These are phyloP conservation scores for Adiantum capillusveneris DNA, from an alignment of 75 land plant genomes.

Conservation along the genomic window DNA sequence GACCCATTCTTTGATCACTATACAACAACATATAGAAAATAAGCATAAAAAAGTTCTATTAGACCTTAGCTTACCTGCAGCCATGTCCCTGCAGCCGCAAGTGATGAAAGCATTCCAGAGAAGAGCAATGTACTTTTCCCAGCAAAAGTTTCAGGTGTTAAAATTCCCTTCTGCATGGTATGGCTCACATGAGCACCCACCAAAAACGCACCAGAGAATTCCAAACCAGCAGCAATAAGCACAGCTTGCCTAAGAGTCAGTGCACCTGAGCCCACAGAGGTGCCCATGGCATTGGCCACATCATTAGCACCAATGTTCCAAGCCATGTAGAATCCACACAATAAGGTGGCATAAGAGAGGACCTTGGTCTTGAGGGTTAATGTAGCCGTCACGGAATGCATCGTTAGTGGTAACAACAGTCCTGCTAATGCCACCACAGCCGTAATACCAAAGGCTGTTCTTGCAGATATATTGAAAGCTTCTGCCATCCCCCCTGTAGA, in stretches of 20 bases:
- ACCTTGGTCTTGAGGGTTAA: slow-evolving; percentile 37
- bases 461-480: slow-evolving; percentile 75
- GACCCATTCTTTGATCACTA: too few species aligned
- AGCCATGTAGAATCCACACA: slow-evolving; percentile 95
- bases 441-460: slow-evolving; percentile 61
- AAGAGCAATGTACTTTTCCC: slow-evolving; percentile 77
- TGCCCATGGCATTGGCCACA: slow-evolving; percentile 99
- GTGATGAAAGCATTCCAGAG: slow-evolving; percentile 82
- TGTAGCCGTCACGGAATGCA: slow-evolving; percentile 49
- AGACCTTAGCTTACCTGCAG: slow-evolving; percentile 51
- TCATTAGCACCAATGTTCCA: slow-evolving; percentile 99
- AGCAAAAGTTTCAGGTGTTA: slow-evolving; percentile 58
- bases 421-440: slow-evolving; percentile 60
- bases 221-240: slow-evolving; percentile 72
- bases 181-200: slow-evolving; percentile 90
- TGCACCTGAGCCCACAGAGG: slow-evolving; percentile 95
- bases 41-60: too few species aligned
- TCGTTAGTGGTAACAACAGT: slow-evolving; percentile 45
- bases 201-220: slow-evolving; percentile 83
- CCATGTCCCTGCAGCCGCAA: slow-evolving; percentile 96
- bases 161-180: slow-evolving; percentile 97
- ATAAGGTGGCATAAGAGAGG: slow-evolving; percentile 62
- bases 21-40: too few species aligned
- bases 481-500: slow-evolving; percentile 65
- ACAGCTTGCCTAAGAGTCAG: slow-evolving; percentile 84